Percentiles rank a stretch among this genome's conserved stretches.
Evolutionary conservation across 257 asterid genomes (phyloP).

Genomic region (Perilla frutescens): DNA sequence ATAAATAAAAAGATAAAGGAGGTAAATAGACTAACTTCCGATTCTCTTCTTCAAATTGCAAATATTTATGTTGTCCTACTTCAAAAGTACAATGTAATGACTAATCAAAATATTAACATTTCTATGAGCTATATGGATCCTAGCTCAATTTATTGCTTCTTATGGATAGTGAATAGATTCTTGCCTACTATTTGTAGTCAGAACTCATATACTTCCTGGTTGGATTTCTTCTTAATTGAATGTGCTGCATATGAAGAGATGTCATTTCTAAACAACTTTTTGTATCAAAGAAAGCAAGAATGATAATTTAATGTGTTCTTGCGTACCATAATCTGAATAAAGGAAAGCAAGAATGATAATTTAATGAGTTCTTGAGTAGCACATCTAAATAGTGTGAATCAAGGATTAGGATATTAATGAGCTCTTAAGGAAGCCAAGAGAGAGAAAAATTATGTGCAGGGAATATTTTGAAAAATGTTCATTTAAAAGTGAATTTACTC

Average conservation of each 20-base stretch:
- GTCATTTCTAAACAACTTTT: neutral
- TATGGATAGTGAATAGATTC: neutral
- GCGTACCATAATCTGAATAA: neutral
- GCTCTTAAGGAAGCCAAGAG: too few species aligned
- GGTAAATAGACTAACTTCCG: conserved; percentile 44
- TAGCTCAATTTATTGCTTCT: neutral
- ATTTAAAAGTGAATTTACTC: neutral
- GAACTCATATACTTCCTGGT: conserved; percentile 3
- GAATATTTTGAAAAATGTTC: neutral
- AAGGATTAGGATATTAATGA: too few species aligned
- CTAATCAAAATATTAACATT: neutral
- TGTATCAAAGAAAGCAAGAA: neutral
- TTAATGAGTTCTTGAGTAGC: too few species aligned
- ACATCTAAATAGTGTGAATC: too few species aligned
- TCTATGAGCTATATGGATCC: neutral
- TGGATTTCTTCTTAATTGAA: neutral
- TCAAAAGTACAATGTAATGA: neutral
- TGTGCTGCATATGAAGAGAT: neutral
- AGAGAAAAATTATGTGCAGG: neutral
- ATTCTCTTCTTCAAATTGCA: conserved; percentile 15
- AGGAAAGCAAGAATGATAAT: neutral
- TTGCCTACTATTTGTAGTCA: neutral
- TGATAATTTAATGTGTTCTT: neutral
- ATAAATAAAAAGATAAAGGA: conserved; percentile 86
- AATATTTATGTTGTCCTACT: conserved; percentile 7